Evolutionary conservation across 768 basidiomycete genomes (phyloP).

Genomic region (Leccinum boreale): DNA sequence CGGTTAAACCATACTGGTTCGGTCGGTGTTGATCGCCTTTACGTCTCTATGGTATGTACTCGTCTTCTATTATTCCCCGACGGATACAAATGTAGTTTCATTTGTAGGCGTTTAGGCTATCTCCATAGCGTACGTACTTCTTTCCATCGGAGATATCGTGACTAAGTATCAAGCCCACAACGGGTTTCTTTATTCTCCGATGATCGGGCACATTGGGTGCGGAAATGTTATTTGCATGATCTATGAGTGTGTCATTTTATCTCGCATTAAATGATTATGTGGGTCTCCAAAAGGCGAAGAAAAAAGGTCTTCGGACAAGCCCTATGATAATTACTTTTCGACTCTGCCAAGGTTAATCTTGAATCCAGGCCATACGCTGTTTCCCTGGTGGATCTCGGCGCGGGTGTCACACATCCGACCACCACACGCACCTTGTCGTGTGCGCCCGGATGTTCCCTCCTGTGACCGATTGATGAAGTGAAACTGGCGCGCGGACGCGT

Average conservation of each 20-base stretch:
- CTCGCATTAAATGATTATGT: conserved; percentile 20
- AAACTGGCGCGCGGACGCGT: neutral
- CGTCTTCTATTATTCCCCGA: conserved; percentile 3
- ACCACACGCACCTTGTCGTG: neutral
- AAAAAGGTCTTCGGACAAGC: conserved; percentile 13
- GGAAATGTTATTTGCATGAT: conserved; percentile 14
- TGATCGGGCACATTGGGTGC: conserved; percentile 15
- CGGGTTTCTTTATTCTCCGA: conserved; percentile 15
- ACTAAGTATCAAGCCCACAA: conserved; percentile 1
- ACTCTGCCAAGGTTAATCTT: conserved; percentile 26
- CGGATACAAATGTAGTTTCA: conserved; percentile 4
- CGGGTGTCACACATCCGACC: neutral
- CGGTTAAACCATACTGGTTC: neutral
- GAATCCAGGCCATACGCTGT: conserved; percentile 2
- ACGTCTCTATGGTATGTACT: conserved; percentile 11
- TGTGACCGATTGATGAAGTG: neutral
- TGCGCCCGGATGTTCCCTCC: neutral
- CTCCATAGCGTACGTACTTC: conserved; percentile 19
- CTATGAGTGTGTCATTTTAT: conserved; percentile 19
- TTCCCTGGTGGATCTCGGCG: conserved; percentile 15
- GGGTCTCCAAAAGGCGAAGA: conserved; percentile 2
- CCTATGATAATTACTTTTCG: conserved; percentile 9
- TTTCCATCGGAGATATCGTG: conserved; percentile 9
- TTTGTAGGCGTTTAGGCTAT: conserved; percentile 8
- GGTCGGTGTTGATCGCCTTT: conserved; percentile 11